Evolutionary conservation across 129 eudicot genomes (phyloP), one percentile per base, ranked within the genome.

Genomic region (Flaveria robusta): DNA sequence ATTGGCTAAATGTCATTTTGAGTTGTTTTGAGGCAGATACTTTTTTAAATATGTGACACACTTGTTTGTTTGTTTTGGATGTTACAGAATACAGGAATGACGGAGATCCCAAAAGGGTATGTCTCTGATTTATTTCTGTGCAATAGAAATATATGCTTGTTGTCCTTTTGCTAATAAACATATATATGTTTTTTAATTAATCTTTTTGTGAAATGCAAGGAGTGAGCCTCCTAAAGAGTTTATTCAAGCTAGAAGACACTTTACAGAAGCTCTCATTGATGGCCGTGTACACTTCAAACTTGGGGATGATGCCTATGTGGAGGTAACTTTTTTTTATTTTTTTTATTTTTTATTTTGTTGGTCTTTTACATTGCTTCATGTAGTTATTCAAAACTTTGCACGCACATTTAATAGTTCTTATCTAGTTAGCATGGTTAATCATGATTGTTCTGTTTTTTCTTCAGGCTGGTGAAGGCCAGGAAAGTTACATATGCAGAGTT

Each of bases 381-480:
- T 16, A 34, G 39, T 29, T 54, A 60, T 10, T 41, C 23, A 58
- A 27, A 54, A 68, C 58, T n/a, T 68, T 74, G 74, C 15, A 51
- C 9, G 15, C 39, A 2, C 68, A 68, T 41, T 37, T 52, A 24
- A 7, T 34, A 5, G 8, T 34, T 4, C 39, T 34, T 34, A 34
- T 59, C 0, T 58, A 16, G 19, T 18, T 73, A 13, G 29, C 45
- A 15, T 59, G 7, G 23, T 5, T 55, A 31, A 37, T 7, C 5
- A 22, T 10, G 0, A 41, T 68, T 42, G 37, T 10, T 49, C 24
- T 50, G 18, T 47, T 41, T 70, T 9, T 24, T 70, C 31, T 58
- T 18, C 72, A 93, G 98, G 92, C 81, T 34, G 98, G 78, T 13
- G 90, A 83, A 0, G 94, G 88, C 0, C 70, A 87, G 15, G 80